Conservation (phyloP, 1,284 basidiomycete species). For the Austroboletus novae-zelandiae region DNA sequence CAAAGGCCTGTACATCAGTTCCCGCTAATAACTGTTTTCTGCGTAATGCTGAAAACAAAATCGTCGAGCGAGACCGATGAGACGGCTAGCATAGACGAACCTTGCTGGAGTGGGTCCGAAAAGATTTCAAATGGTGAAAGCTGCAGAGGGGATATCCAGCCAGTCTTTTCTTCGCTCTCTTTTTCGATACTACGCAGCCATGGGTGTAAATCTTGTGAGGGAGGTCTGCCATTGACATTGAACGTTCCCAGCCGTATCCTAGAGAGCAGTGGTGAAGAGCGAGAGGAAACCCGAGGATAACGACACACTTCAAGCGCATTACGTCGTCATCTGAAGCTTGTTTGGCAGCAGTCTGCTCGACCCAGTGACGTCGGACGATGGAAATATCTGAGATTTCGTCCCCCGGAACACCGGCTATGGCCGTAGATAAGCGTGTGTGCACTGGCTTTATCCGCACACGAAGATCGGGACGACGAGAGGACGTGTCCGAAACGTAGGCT, state of each 20-base stretch:
- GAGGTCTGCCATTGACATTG: conserved; percentile 74
- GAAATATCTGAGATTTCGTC: conserved; percentile 58
- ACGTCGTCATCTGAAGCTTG: conserved; percentile 30
- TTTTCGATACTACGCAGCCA: conserved; percentile 41
- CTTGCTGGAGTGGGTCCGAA: conserved; percentile 9
- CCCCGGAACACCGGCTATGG: conserved; percentile 58
- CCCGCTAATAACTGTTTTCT: conserved; percentile 20
- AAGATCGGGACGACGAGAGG: conserved; percentile 49
- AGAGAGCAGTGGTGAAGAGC: conserved; percentile 2
- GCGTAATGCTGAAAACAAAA: conserved; percentile 8
- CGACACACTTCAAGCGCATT: conserved; percentile 25
- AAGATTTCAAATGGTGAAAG: conserved; percentile 35
- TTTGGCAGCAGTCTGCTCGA: conserved; percentile 42
- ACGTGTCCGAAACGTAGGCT: conserved; percentile 10
- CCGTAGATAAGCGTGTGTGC: conserved; percentile 51
- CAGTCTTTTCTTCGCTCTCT: not conserved
- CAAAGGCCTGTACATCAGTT: conserved; percentile 15
- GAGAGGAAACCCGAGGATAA: not conserved
- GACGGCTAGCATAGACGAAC: conserved; percentile 9
- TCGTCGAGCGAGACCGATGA: not conserved
- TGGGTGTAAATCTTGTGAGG: conserved; percentile 61
- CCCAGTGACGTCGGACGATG: conserved; percentile 62
- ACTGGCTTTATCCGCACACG: conserved; percentile 45
- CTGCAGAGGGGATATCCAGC: conserved; percentile 38
- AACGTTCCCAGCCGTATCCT: conserved; percentile 73